Evolutionary conservation across 306 rosid species (phyloP), one percentile per base, ranked within the genome.

Genomic region (Purshia tridentata): DNA sequence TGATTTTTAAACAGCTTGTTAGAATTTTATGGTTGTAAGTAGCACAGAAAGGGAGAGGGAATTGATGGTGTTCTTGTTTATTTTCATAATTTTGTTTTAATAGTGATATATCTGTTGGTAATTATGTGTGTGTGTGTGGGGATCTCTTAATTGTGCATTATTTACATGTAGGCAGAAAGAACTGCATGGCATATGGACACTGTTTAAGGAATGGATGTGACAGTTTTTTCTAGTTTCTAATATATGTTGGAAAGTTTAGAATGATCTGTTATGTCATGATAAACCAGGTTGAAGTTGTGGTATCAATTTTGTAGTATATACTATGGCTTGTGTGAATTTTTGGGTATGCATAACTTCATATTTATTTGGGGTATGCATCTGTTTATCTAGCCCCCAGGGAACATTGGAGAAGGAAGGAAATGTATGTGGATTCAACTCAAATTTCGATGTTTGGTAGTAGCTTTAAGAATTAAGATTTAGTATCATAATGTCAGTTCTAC

Each of bases 381-480:
- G 47, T 44, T 44, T 8, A 44, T 44, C 47, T 47, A 65, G 18
- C 18, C 53, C 15, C 39, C n/a, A 19, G 12, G 10, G n/a, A 19
- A n/a, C 0, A 9, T 11, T 50, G 54, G 54, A 23, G 59, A 16
- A 11, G 45, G 3, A 45, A 19, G 49, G 4, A 69, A 42, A 52
- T 7, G 11, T 69, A 40, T 9, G 40, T 69, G 49, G 49, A 13
- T 16, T 12, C 13, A 59, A 4, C 42, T 59, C 6, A 39, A 1
- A 9, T 39, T 37, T n/a, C 52, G 9, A 41, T 69, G 45, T 56
- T 9, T 42, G 51, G 19, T 40, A 42, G 12, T 23, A 8, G 14
- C 23, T 22, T 71, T 15, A 45, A 71, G 66, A 56, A 44, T 71
- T 15, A 45, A 71, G 66, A 44, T 70, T 67, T 42, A 9, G 55